Percentiles rank a stretch among this genome's conserved stretches.
phyloP scores from a whole-genome alignment of 2,329 filamentous ascomycete species.

The Calonectria hawksworthii region DNA sequence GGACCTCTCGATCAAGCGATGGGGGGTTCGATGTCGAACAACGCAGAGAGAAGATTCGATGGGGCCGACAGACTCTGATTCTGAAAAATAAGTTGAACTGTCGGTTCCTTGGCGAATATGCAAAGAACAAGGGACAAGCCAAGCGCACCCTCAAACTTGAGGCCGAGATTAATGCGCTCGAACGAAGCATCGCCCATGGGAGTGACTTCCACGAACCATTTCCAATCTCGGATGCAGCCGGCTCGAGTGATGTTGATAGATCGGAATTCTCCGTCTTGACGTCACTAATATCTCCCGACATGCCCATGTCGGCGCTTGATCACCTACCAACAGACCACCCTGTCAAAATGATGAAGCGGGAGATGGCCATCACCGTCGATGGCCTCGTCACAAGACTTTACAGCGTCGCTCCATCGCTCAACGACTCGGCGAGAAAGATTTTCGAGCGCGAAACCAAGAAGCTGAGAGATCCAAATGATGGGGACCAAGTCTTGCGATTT shows the following conservation, averaged over 20 bases:
- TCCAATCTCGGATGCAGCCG: not conserved
- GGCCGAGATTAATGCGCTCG: not conserved
- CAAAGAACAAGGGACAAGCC: not conserved
- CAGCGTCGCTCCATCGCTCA: not conserved
- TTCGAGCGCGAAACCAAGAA: not conserved
- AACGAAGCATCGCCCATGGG: not conserved
- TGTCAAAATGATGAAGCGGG: not conserved
- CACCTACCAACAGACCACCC: not conserved
- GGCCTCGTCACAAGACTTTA: not conserved
- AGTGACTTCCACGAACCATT: not conserved
- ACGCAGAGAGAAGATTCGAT: not conserved
- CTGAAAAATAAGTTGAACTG: not conserved
- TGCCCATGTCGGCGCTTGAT: not conserved
- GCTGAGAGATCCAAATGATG: not conserved
- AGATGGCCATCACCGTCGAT: not conserved
- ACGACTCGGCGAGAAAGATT: not conserved
- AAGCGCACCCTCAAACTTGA: not conserved
- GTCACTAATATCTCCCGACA: not conserved
- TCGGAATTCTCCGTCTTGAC: not conserved
- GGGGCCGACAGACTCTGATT: not conserved
- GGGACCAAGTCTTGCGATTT: not conserved
- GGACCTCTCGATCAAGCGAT: not conserved
- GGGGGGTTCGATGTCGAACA: not conserved
- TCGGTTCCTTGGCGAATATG: not conserved
- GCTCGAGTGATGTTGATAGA: not conserved